phyloP scores from a whole-genome alignment of 1,284 basidiomycete species.

The Cutaneotrichosporon sp. region DNA sequence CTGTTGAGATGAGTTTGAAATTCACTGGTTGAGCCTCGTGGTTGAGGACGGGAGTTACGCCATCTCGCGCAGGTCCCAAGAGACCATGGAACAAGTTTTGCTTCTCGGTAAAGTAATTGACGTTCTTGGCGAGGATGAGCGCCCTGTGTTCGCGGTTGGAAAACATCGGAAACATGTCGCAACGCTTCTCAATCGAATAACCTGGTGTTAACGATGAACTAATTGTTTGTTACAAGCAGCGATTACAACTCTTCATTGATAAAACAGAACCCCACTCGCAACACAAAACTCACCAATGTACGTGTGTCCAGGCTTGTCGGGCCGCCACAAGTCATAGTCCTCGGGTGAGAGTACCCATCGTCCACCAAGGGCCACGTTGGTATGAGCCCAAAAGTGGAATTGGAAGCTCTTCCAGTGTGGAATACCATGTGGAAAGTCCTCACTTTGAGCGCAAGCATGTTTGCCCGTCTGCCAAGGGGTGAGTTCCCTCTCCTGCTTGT shows the following conservation, averaged over 20 bases:
- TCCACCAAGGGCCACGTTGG: constrained; percentile 36
- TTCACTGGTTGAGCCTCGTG: constrained; percentile 15
- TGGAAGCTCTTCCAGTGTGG: constrained; percentile 48
- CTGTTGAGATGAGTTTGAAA: constrained; percentile 36
- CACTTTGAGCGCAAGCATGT: constrained; percentile 26
- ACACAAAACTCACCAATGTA: constrained; percentile 41
- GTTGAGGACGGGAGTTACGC: constrained; percentile 8
- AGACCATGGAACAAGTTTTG: constrained; percentile 11
- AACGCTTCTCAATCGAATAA: constrained; percentile 51
- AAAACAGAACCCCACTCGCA: neutral
- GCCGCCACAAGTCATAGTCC: constrained; percentile 31
- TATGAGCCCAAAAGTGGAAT: constrained; percentile 44
- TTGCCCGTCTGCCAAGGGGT: constrained; percentile 20
- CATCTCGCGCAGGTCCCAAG: constrained; percentile 15
- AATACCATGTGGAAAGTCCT: constrained; percentile 36
- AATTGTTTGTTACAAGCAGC: too few relatives aligned
- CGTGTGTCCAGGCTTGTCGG: constrained; percentile 29
- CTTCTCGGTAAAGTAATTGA: constrained; percentile 38
- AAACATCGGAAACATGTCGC: constrained; percentile 21
- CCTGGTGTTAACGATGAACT: constrained; percentile 25
- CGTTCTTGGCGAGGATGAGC: constrained; percentile 49
- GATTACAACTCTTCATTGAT: neutral
- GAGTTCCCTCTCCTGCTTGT: constrained; percentile 16
- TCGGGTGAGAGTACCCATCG: constrained; percentile 50
- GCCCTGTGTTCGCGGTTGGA: constrained; percentile 41